A percentile compares a stretch with the other conserved stretches of the same genome.
phyloP scores from a whole-genome alignment of 108 stramenopile species.

The Cyclotella sp. region DNA sequence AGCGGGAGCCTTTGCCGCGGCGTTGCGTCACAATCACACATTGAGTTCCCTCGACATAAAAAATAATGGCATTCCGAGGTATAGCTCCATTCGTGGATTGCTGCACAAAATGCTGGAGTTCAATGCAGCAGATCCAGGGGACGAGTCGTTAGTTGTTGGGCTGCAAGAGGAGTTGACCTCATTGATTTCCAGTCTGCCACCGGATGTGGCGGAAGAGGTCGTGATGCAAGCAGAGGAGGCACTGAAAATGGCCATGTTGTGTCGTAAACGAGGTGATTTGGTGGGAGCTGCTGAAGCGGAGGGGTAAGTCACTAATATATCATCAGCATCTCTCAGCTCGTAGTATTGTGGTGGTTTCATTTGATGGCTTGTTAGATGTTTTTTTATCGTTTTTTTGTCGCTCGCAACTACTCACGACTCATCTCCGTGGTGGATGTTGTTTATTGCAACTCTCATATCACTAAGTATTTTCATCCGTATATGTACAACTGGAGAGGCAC shows the following conservation, averaged over 20 bases:
- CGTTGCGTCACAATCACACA: constrained; percentile 48
- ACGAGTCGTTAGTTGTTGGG: constrained; percentile 44
- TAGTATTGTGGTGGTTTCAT: no score
- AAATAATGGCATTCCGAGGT: constrained; percentile 41
- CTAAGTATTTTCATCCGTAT: constrained; percentile 46
- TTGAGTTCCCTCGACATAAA: constrained; percentile 44
- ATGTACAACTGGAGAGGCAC: constrained; percentile 43
- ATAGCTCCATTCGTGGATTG: constrained; percentile 42
- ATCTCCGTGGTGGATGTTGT: background rate
- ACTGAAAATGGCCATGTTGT: constrained; percentile 44
- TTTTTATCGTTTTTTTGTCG: no score
- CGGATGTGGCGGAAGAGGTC: constrained; percentile 41
- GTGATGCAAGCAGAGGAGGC: constrained; percentile 50
- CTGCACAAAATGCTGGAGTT: constrained; percentile 52
- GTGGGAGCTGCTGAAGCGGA: constrained; percentile 52
- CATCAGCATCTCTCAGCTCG: no score
- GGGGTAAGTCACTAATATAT: background rate
- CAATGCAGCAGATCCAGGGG: constrained; percentile 48
- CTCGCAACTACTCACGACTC: background rate
- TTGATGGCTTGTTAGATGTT: no score
- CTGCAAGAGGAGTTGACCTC: constrained; percentile 42
- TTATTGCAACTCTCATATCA: background rate
- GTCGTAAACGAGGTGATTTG: constrained; percentile 40
- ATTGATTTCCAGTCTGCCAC: constrained; percentile 33
- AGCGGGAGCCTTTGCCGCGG: constrained; percentile 48